Base-by-base conservation (phyloP, 169 alveolate species). In the Eimeria brunetti region DNA sequence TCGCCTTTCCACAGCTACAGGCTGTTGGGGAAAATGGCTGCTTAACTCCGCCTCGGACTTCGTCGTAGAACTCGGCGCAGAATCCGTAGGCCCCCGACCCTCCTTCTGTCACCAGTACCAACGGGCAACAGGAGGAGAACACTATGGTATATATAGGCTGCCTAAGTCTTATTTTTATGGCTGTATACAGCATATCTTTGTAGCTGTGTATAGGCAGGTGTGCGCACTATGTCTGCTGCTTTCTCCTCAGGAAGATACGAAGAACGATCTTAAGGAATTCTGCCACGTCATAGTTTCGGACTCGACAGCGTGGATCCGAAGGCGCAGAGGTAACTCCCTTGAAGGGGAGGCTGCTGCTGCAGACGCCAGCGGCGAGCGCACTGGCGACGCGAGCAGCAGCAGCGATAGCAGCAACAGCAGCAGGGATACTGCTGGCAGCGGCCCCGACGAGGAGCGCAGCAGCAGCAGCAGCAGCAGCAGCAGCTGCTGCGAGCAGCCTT, bases 21-120 rank as follows among this genome's bases (percentile, higher is more conserved):
- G 83, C 33, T 51, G 83, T 33, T 73, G 83, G 83, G 83, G 83
- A 18, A 73, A 73, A 22, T 73, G 83, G 83, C 16, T 73, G 53
- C 53, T 73, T 36, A 36, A 73, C 83, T 73, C 83, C 18, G 83
- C 83, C 18, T 73, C 83, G 38, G 83, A 73, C 56, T 3, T 38
- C 30, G 83, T 73, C 83, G 1, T 53, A 33, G 83, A 73, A 38
- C 11, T 38, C 30, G 83, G 83, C 51, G 33, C 53, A 36, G 83
- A 73, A 73, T 36, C 83, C 83, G 83, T 73, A 73, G 4, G 83
- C 18, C 51, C 36, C 83, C 3, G 6, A 5, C 27, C 53, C 30
- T 53, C 14, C 56, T 20, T 2, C 1, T 2, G 46, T 36, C 56
- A 73, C 30, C 33, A 2, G 1, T 33, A 73, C 30, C 33, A 2